phyloP scores from a whole-genome alignment of 2,329 filamentous ascomycete genomes.

The Seiridium unicorne region DNA sequence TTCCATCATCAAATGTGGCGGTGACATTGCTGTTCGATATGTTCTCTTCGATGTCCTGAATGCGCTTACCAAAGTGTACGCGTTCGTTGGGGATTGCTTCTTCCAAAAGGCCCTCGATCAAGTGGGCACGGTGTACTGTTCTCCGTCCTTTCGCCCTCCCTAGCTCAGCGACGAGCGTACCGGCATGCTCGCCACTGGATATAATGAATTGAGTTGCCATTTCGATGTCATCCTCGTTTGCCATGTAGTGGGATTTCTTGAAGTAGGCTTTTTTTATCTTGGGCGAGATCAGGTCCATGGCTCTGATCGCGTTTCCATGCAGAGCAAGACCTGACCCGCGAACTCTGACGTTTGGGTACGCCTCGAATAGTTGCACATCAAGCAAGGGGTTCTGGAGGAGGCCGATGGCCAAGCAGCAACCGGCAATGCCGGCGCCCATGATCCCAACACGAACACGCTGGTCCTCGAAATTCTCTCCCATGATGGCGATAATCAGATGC shows the following conservation, averaged over 20 bases:
- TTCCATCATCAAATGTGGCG: constrained; percentile 4
- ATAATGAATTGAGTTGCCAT: constrained; percentile 16
- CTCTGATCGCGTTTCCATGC: constrained; percentile 14
- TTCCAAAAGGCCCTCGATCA: constrained; percentile 13
- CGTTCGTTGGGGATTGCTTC: constrained; percentile 5
- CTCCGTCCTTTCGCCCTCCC: constrained; percentile 13
- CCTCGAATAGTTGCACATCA: constrained; percentile 13
- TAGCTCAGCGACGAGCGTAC: constrained; percentile 14
- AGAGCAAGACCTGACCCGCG: constrained; percentile 14
- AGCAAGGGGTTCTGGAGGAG: constrained; percentile 11
- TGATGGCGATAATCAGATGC: not conserved
- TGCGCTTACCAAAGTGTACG: constrained; percentile 1
- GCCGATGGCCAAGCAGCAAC: constrained; percentile 13
- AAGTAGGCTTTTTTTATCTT: constrained; percentile 15
- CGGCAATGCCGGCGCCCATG: constrained; percentile 16
- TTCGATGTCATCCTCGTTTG: constrained; percentile 13
- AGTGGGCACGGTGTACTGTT: constrained; percentile 14
- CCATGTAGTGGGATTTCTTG: constrained; percentile 15
- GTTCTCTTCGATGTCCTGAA: not conserved
- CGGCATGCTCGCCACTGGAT: constrained; percentile 8
- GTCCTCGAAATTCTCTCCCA: not conserved
- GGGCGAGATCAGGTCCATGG: constrained; percentile 13
- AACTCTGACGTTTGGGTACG: constrained; percentile 8
- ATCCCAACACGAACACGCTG: constrained; percentile 12
- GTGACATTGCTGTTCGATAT: not conserved